Conservation (phyloP, 139 green algal genomes). For the Spirogloea muscicola region DNA sequence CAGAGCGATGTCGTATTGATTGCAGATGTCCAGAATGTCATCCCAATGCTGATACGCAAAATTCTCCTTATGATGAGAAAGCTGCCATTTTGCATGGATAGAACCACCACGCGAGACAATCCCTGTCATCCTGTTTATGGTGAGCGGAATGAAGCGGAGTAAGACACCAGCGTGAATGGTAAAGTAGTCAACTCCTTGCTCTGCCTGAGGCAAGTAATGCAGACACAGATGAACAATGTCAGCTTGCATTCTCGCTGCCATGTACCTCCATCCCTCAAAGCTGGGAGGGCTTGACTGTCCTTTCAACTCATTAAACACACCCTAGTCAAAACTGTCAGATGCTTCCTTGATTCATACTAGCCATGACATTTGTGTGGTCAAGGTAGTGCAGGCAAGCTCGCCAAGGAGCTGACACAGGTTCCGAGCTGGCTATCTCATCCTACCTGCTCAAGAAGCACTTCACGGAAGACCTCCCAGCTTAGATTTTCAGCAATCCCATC, state of each 20-base stretch:
- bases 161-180: constrained; percentile 95
- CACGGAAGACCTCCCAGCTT: constrained; percentile 92
- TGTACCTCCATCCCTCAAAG: no score
- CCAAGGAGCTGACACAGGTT: no score
- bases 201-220: constrained; percentile 9
- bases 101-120: constrained; percentile 90
- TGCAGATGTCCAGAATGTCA: constrained; percentile 96
- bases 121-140: constrained; percentile 82
- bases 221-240: not conserved
- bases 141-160: constrained; percentile 85
- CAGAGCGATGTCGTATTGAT: constrained; percentile 79
- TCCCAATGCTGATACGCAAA: constrained; percentile 98
- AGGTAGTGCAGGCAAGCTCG: no score
- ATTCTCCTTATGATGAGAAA: constrained; percentile 73
- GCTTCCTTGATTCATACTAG: no score
- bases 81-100: constrained; percentile 87
- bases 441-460: constrained; percentile 92
- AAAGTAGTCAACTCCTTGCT: constrained; percentile 94
- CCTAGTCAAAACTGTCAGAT: no score
- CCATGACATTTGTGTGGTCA: no score
- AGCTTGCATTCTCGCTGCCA: not conserved
- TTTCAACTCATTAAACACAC: no score
- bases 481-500: constrained; percentile 78
- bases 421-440: constrained; percentile 72
- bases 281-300: no score